These are phyloP conservation scores for Chaetomidium leptoderma DNA, from an alignment of 495 filamentous ascomycete species.

Conservation along the genomic window DNA sequence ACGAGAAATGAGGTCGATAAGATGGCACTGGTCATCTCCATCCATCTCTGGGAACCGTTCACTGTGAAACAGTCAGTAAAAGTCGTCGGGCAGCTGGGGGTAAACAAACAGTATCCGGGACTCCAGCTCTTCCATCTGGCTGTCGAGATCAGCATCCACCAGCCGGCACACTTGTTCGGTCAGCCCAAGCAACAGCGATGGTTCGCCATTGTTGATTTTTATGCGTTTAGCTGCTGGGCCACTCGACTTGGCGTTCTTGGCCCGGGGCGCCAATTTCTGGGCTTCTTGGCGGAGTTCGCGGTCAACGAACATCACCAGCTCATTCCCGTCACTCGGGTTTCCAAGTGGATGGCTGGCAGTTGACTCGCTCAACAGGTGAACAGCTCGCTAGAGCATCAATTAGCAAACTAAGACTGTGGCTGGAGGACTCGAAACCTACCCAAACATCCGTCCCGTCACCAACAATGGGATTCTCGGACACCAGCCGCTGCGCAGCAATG, in stretches of 20 bases:
- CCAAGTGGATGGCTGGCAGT: conserved; percentile 17
- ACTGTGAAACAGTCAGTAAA: conserved; percentile 19
- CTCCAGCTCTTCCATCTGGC: conserved; percentile 19
- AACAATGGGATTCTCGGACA: conserved; percentile 21
- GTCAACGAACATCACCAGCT: conserved; percentile 30
- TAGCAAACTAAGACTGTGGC: conserved; percentile 15
- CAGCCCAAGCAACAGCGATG: conserved; percentile 14
- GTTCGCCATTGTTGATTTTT: conserved; percentile 25
- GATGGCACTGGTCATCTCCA: conserved; percentile 30
- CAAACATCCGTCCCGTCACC: conserved; percentile 30
- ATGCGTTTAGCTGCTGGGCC: conserved; percentile 33
- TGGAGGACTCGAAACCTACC: conserved; percentile 26
- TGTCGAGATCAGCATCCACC: conserved; percentile 18
- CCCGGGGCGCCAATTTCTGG: conserved; percentile 19
- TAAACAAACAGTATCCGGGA: conserved; percentile 30
- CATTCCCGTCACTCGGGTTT: conserved; percentile 11
- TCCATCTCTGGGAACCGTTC: conserved; percentile 26
- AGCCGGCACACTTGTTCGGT: conserved; percentile 22
- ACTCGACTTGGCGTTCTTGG: conserved; percentile 7
- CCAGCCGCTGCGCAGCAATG: conserved; percentile 25
- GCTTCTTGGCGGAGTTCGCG: conserved; percentile 26
- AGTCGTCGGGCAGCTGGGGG: not conserved
- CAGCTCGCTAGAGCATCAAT: conserved; percentile 29
- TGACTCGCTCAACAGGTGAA: conserved; percentile 30
- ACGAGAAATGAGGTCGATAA: conserved; percentile 35